Percentiles rank a stretch among this genome's conserved stretches.
phyloP scores from a whole-genome alignment of 2,329 filamentous ascomycete genomes.

The Diplodia scrobiculata region DNA sequence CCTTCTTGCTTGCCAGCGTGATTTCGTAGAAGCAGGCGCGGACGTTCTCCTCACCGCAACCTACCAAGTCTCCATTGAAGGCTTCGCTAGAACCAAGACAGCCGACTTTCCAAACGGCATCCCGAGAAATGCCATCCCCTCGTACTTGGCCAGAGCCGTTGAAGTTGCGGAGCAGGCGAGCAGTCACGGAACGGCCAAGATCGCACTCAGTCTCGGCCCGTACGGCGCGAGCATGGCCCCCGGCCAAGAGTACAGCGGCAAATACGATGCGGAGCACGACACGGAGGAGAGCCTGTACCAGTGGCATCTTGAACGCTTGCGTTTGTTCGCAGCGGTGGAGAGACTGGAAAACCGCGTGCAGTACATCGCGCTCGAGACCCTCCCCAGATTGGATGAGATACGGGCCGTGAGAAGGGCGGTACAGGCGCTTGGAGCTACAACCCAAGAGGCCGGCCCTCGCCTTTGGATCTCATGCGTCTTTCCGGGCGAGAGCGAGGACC shows the following conservation, averaged over 20 bases:
- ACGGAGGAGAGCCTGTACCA: not conserved
- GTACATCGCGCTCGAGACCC: slow-evolving; percentile 13
- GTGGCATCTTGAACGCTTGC: slow-evolving; percentile 11
- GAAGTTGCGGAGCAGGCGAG: slow-evolving; percentile 2
- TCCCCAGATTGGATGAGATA: slow-evolving; percentile 6
- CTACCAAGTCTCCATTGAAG: slow-evolving; percentile 3
- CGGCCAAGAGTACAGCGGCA: slow-evolving; percentile 3
- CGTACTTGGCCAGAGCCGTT: not conserved
- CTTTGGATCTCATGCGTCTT: slow-evolving; percentile 17
- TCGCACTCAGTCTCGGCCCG: slow-evolving; percentile 2
- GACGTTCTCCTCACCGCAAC: slow-evolving; percentile 15
- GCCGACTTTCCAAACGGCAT: slow-evolving; percentile 1
- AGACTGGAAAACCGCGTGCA: not conserved
- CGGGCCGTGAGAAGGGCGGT: slow-evolving; percentile 5
- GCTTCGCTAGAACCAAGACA: not conserved
- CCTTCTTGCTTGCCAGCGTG: not conserved
- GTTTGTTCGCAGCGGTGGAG: not conserved
- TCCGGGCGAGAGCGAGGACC: not conserved
- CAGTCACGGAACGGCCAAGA: not conserved
- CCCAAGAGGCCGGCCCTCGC: not conserved
- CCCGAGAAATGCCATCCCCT: not conserved
- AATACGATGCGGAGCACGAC: slow-evolving; percentile 6
- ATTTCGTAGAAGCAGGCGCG: not conserved
- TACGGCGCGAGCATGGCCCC: slow-evolving; percentile 7
- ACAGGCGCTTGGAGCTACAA: not conserved